Base-by-base conservation (phyloP, 495 filamentous ascomycete species). In the Aspergillus mulundensis region DNA sequence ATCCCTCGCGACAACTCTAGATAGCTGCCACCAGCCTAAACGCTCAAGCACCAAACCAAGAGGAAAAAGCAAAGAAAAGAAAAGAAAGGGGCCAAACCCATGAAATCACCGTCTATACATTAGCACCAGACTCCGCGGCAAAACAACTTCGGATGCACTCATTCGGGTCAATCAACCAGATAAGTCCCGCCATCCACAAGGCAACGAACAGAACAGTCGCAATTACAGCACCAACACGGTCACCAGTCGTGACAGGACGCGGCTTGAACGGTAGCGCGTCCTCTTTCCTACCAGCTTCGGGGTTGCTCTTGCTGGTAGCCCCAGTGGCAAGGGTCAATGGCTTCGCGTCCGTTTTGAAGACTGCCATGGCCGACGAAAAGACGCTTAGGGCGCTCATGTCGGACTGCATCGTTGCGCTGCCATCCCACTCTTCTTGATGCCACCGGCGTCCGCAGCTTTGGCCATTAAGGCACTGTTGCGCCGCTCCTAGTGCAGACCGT, bases 231-330 rank as follows among this genome's bases (percentile, higher is more conserved):
- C 84, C 86, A 0, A 85, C 82, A 42, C 72, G 72, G 50, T 89
- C 87, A 1, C 73, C 80, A 1, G 72, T 77, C 0, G 75, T 81
- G 25, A 88, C 82, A 14, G 67, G 61, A 11, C 61, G 49, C 20
- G 71, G 30, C 15, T 57, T 42, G 23, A 53, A 49, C 3, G 71
- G 74, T 1, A 61, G 46, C 20, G 49, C 59, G 32, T 60, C 47
- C 7, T 64, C 64, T 15, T 41, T 63, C 28, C 71, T 72, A 7
- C 86, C 86, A 1, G 84, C 87, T 19, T 68, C 71, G 0, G 81
- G 76, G 58, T 90, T 72, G 21, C 85, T 81, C 57, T 77, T 75
- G 7, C 84, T 87, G 0, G 81, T 88, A n/a, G 87, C 87, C 7
- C 87, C 87, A 2, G 70, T 81, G 0, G 72, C 63, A 1, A 75